Percentiles rank a stretch among this genome's conserved stretches.
phyloP scores from a whole-genome alignment of 805 yeast species.

The Kregervanrija pseudodelftensis region DNA sequence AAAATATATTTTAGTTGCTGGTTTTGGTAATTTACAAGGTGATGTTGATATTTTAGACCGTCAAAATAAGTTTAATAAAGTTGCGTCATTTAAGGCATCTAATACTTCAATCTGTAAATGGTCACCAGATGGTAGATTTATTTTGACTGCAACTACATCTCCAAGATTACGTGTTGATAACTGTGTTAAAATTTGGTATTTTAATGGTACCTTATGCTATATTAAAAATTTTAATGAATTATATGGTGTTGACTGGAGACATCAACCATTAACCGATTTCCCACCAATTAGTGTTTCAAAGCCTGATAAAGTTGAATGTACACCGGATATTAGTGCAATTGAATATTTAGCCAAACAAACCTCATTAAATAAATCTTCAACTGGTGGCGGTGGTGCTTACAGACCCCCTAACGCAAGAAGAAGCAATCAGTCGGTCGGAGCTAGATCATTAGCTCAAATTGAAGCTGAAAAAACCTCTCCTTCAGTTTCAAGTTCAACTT shows the following conservation, averaged over 20 bases:
- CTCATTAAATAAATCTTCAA: slow-evolving; percentile 12
- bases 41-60: slow-evolving; percentile 93
- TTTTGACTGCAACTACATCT: slow-evolving; percentile 92
- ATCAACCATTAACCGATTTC: slow-evolving; percentile 46
- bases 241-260: slow-evolving; percentile 79
- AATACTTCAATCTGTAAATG: slow-evolving; percentile 96
- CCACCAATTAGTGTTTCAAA: slow-evolving; percentile 43
- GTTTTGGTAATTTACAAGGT: slow-evolving; percentile 97
- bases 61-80: slow-evolving; percentile 71
- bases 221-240: slow-evolving; percentile 77
- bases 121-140: slow-evolving; percentile 94
- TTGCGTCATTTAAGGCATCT: slow-evolving; percentile 80
- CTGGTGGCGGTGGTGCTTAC: slow-evolving; percentile 80
- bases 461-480: slow-evolving; percentile 31
- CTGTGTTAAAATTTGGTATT: slow-evolving; percentile 91
- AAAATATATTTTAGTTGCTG: slow-evolving; percentile 84
- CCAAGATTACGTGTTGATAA: slow-evolving; percentile 97
- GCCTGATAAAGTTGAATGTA: slow-evolving; percentile 37
- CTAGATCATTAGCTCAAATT: slow-evolving; percentile 52
- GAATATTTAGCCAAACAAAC: slow-evolving; percentile 43
- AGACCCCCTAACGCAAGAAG: slow-evolving; percentile 93
- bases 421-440: slow-evolving; percentile 31
- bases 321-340: slow-evolving; percentile 68
- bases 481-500: slow-evolving; percentile 1
- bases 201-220: slow-evolving; percentile 72